Percentiles rank a stretch among this genome's conserved stretches.
phyloP scores from a whole-genome alignment of 805 yeast species.

The Deakozyma indianensis region DNA sequence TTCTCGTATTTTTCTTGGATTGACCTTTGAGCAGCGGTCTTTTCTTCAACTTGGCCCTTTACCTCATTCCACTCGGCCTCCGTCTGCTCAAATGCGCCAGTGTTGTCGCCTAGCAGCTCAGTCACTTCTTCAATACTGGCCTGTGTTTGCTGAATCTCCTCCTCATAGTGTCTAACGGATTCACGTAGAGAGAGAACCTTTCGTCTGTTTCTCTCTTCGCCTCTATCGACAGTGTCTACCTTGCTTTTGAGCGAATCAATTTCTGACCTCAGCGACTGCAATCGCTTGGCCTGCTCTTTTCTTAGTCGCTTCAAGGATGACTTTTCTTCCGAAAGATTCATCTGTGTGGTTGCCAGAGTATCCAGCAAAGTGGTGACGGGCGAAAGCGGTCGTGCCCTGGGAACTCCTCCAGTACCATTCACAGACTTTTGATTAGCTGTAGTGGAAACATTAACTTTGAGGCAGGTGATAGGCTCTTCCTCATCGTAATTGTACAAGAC shows the following conservation, averaged over 20 bases:
- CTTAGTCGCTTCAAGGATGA: constrained; percentile 40
- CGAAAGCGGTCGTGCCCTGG: constrained; percentile 27
- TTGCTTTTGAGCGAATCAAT: constrained; percentile 38
- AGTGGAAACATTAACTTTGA: constrained; percentile 9
- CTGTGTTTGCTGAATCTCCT: constrained; percentile 19
- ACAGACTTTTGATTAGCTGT: constrained; percentile 6
- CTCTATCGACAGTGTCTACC: constrained; percentile 32
- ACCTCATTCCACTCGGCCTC: not conserved
- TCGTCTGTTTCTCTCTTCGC: constrained; percentile 42
- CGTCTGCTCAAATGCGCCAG: not conserved
- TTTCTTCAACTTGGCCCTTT: not conserved
- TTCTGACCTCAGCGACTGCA: constrained; percentile 37
- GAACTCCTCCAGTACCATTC: constrained; percentile 3
- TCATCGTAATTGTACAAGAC: constrained; percentile 23
- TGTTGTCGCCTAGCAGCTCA: not conserved
- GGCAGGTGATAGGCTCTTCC: constrained; percentile 5
- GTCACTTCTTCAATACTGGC: constrained; percentile 2
- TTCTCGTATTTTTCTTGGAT: not conserved
- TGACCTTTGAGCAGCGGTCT: not conserved
- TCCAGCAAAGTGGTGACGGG: constrained; percentile 54
- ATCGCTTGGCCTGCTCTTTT: constrained; percentile 42
- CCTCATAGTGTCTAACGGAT: constrained; percentile 26
- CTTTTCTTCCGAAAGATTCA: constrained; percentile 42
- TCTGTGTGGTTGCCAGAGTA: constrained; percentile 49
- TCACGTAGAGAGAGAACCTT: constrained; percentile 38